Evolutionary conservation across 345 rosid genomes (phyloP).

Genomic region (Ceriops tagal): DNA sequence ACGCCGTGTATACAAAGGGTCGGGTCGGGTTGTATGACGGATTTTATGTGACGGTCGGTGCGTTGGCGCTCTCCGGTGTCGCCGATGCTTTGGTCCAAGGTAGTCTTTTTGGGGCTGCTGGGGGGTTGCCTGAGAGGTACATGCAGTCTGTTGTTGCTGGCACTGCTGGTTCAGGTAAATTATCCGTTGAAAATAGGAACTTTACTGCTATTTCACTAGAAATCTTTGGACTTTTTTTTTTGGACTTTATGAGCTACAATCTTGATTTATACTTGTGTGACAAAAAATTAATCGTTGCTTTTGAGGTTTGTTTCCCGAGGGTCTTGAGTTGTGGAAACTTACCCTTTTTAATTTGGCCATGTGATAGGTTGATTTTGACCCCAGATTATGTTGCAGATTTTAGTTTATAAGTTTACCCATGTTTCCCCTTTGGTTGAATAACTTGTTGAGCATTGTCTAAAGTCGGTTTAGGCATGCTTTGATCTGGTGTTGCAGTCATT

Average conservation of each 20-base stretch:
- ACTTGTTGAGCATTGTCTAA: too few relatives aligned
- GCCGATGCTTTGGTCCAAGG: slow-evolving; percentile 92
- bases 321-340: too few relatives aligned
- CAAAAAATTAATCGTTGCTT: too few relatives aligned
- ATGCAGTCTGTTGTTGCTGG: slow-evolving; percentile 96
- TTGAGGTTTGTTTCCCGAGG: too few relatives aligned
- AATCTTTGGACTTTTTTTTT: not conserved
- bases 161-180: slow-evolving; percentile 90
- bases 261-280: not conserved
- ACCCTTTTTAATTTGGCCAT: too few relatives aligned
- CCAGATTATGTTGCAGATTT: too few relatives aligned
- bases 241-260: not conserved
- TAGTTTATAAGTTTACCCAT: too few relatives aligned
- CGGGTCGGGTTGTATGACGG: slow-evolving; percentile 69
- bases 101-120: slow-evolving; percentile 83
- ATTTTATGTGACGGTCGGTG: slow-evolving; percentile 57
- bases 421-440: too few relatives aligned
- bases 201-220: not conserved
- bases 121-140: slow-evolving; percentile 87
- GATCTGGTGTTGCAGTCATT: not conserved
- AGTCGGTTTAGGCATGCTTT: too few relatives aligned
- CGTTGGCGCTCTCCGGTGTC: slow-evolving; percentile 55
- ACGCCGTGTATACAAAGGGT: slow-evolving; percentile 65
- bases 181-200: not conserved
- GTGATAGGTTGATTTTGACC: too few relatives aligned